phyloP scores from a whole-genome alignment of 2,329 filamentous ascomycete genomes.

The Cladosporium sp. region DNA sequence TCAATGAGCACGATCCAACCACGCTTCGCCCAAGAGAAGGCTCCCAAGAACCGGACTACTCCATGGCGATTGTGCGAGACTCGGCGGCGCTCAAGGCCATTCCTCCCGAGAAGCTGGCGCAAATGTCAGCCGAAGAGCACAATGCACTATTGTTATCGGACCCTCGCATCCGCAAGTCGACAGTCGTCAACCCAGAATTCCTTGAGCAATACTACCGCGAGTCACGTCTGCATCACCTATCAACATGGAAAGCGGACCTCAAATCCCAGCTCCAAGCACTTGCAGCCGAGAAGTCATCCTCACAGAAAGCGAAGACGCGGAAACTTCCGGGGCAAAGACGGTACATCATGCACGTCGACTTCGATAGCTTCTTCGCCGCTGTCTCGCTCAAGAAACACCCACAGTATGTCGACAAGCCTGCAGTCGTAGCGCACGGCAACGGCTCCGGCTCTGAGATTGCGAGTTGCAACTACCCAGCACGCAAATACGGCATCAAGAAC shows the following conservation, averaged over 20 bases:
- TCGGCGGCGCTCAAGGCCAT: slow-evolving; percentile 32
- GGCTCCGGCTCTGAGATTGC: slow-evolving; percentile 92
- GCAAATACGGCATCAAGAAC: slow-evolving; percentile 85
- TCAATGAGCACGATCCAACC: background rate
- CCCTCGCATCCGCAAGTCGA: slow-evolving; percentile 81
- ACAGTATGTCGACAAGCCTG: slow-evolving; percentile 73
- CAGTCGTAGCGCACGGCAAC: slow-evolving; percentile 82
- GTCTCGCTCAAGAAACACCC: slow-evolving; percentile 80
- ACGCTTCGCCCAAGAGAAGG: slow-evolving; percentile 30
- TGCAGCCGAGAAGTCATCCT: slow-evolving; percentile 65
- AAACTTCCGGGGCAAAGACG: slow-evolving; percentile 64
- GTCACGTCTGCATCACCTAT: slow-evolving; percentile 90
- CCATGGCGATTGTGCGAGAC: slow-evolving; percentile 34
- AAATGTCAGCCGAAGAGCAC: slow-evolving; percentile 85
- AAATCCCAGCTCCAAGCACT: slow-evolving; percentile 85
- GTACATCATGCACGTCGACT: slow-evolving; percentile 94
- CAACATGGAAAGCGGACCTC: slow-evolving; percentile 92
- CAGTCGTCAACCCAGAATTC: slow-evolving; percentile 89
- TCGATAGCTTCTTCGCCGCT: slow-evolving; percentile 97
- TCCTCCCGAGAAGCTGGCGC: slow-evolving; percentile 39
- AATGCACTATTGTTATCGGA: slow-evolving; percentile 83
- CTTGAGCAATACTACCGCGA: slow-evolving; percentile 93
- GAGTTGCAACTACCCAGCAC: slow-evolving; percentile 92
- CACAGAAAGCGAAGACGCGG: slow-evolving; percentile 53
- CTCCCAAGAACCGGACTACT: slow-evolving; percentile 37